Base-by-base conservation (phyloP, 2,329 filamentous ascomycete genomes). In the Pseudophaeomoniella oleicola region DNA sequence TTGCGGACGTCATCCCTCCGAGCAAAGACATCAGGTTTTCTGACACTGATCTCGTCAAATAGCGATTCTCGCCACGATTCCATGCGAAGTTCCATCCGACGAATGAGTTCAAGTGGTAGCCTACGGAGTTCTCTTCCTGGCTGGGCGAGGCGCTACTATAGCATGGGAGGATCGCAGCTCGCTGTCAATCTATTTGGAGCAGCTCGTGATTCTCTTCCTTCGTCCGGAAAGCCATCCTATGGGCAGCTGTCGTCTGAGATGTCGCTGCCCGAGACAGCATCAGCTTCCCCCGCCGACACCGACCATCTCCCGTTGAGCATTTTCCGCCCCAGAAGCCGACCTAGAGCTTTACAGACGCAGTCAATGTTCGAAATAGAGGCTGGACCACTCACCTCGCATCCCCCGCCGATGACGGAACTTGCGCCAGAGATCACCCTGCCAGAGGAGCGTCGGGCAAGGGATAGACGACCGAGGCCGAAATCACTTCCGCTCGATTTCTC, bases 81-180 rank as follows among this genome's bases (percentile, higher is more conserved):
- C 13, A 37, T 50, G 39, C 46, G 40, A 34, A 37, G 31, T 11
- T 45, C 43, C 36, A 39, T 36, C 12, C 22, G 32, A 4, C 15
- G 57, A 16, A 51, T 54, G 3, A 60, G 59, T 19, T 69, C 66
- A 10, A 58, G 58, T 33, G 55, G 62, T 14, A 69, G 62, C 40
- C 55, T 59, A 16, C 44, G 63, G 17, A 46, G 62, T 35, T 56
- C 56, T n/a, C 54, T 52, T 27, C 65, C 67, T 1, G 54, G 60
- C 5, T 71, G 67, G 54, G 59, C 57, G 30, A 75, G 67, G 45
- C 59, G 83, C 12, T 86, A 85, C 56, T 86, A 86, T 52, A 27
- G 22, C n/a, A 27, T 27, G 22, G 22, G 22, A 6, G 22, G 22
- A 6, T 50, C 47, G 9, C 32, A 34, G 18, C 15, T 34, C 19